These are phyloP conservation scores for Akanthomyces lecanii DNA, from an alignment of 2,329 filamentous ascomycete species.

Conservation along the genomic window DNA sequence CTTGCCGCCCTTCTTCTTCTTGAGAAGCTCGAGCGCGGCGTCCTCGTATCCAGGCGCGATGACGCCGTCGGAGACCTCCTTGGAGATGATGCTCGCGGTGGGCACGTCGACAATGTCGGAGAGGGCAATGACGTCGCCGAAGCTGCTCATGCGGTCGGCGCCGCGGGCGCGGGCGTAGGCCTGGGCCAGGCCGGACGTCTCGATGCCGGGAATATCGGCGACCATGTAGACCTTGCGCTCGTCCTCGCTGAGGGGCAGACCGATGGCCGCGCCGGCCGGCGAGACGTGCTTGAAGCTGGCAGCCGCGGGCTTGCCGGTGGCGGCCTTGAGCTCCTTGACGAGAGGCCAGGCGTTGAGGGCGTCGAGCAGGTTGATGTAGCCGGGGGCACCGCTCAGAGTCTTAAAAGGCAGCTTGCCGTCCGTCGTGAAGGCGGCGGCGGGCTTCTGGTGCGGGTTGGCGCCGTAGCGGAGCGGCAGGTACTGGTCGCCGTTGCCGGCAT, in stretches of 20 bases:
- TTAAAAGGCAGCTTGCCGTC: constrained; percentile 84
- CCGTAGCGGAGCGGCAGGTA: constrained; percentile 87
- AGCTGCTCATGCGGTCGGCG: constrained; percentile 97
- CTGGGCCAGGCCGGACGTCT: constrained; percentile 80
- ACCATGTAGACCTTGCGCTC: constrained; percentile 99
- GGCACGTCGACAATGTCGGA: constrained; percentile 86
- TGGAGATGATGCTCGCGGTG: constrained; percentile 95
- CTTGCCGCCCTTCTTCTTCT: constrained; percentile 97
- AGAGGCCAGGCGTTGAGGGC: constrained; percentile 95
- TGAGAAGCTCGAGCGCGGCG: constrained; percentile 83
- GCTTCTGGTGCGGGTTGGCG: constrained; percentile 97
- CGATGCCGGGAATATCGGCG: constrained; percentile 86
- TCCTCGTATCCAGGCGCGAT: constrained; percentile 84
- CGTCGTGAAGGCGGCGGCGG: constrained; percentile 76
- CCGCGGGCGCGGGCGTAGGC: constrained; percentile 94
- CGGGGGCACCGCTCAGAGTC: constrained; percentile 81
- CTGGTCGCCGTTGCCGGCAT: constrained; percentile 79
- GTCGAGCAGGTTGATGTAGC: constrained; percentile 96
- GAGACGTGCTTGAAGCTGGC: constrained; percentile 99
- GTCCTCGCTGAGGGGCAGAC: constrained; percentile 75
- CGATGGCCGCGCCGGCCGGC: constrained; percentile 91
- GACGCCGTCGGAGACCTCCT: constrained; percentile 95
- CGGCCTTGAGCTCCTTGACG: constrained; percentile 91
- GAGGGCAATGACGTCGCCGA: constrained; percentile 92
- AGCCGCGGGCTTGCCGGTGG: constrained; percentile 82